These are phyloP conservation scores for Arachnomyces sp. DNA, from an alignment of 2,329 filamentous ascomycete genomes.

Conservation along the genomic window DNA sequence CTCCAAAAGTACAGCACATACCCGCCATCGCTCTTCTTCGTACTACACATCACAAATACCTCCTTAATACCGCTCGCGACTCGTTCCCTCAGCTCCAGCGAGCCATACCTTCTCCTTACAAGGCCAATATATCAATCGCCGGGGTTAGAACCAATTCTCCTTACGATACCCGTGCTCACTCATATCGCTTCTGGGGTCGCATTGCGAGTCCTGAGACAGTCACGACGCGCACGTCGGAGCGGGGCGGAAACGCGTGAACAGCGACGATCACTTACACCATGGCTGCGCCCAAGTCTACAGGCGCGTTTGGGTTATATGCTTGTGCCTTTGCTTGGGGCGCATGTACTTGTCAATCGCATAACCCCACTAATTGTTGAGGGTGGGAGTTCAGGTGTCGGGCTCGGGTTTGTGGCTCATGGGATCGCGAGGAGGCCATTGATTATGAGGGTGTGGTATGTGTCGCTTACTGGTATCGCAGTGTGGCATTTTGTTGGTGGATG, in stretches of 20 bases:
- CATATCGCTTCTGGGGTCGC: slow-evolving; percentile 72
- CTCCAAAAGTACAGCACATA: slow-evolving; percentile 87
- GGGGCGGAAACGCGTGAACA: slow-evolving; percentile 56
- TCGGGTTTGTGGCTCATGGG: slow-evolving; percentile 77
- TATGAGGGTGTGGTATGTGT: slow-evolving; percentile 60
- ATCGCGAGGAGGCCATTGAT: slow-evolving; percentile 63
- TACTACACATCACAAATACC: slow-evolving; percentile 72
- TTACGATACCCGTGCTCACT: slow-evolving; percentile 63
- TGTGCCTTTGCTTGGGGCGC: slow-evolving; percentile 56
- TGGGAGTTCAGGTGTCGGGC: slow-evolving; percentile 74
- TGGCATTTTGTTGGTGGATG: slow-evolving; percentile 79
- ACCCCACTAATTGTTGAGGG: slow-evolving; percentile 71
- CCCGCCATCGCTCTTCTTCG: slow-evolving; percentile 66
- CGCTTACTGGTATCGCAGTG: slow-evolving; percentile 58
- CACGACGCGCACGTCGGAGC: slow-evolving; percentile 64
- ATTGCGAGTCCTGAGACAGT: slow-evolving; percentile 65
- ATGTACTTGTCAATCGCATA: slow-evolving; percentile 66
- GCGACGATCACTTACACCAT: slow-evolving; percentile 39
- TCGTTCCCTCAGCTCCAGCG: slow-evolving; percentile 62
- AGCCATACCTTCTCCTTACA: slow-evolving; percentile 81
- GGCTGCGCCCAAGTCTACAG: slow-evolving; percentile 65
- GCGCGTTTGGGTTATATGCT: slow-evolving; percentile 66
- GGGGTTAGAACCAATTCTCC: slow-evolving; percentile 67
- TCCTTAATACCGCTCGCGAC: slow-evolving; percentile 70
- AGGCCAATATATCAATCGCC: slow-evolving; percentile 86